Evolutionary conservation across 163 green algal species (phyloP), one percentile per base, ranked within the genome.

Genomic region (Scenedesmus sp.): DNA sequence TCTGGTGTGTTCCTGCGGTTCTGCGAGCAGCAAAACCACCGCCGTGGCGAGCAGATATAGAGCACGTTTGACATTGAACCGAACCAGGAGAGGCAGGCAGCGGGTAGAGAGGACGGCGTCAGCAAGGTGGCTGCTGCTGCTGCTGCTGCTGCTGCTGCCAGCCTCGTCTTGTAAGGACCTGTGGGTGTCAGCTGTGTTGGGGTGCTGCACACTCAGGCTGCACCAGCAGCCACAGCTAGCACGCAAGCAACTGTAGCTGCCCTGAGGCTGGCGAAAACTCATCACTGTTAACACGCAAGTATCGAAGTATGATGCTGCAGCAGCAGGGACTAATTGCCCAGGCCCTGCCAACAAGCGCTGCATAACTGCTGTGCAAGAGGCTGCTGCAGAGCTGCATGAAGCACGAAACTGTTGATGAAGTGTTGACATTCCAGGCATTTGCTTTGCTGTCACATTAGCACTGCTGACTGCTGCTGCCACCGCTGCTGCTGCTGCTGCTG

Each of bases 1-100:
- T 97, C 97, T 12, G 98, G 96, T 23, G 96, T 99, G 96, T 99
- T 99, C 82, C 97, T 96, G 82, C 97, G 96, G 96, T 98, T 99
- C 97, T 99, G 94, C 87, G 57, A 0, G 9, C 26, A 54, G 16
- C 4, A 20, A 67, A 55, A 87, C 57, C 23, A 87, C 55, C 52
- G 54, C 77, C n/a, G 5, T 46, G 34, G 3, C 52, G 66, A 5
- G 2, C 66, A 76, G 18, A 34, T 18, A 18, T 18, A 76, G 26
- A 26, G 2, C 34, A 46, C 34, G 66, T 18, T 73, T 20, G 12
- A 20, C 62, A 73, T 20, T 46, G 10, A 73, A 13, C 20, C 4
- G 20, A 73, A 20, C 62, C 77, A 84, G 77, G 34, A 84, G 9
- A 59, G 13, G 46, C 77, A 84, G 46, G 34, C 12, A n/a, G 0